Evolutionary conservation across 805 yeast genomes (phyloP).

Genomic region (Suhomyces pyralidae): DNA sequence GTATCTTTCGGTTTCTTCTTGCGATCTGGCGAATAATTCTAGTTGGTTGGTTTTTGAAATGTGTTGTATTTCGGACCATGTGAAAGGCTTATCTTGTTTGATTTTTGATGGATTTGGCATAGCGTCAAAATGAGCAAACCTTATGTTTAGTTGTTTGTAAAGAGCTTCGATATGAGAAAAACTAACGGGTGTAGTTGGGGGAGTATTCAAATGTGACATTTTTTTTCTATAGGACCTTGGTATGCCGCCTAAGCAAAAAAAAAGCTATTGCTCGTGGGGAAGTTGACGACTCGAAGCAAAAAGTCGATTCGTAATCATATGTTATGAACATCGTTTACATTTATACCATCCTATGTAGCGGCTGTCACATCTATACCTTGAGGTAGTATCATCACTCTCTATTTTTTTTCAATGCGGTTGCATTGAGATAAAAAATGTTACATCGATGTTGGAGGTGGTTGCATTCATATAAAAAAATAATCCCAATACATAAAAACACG

Average conservation of each 20-base stretch:
- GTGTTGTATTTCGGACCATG: conserved; percentile 43
- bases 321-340: not conserved
- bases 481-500: not conserved
- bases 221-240: not conserved
- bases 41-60: conserved; percentile 43
- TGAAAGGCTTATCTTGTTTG: conserved; percentile 33
- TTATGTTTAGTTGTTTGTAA: conserved; percentile 14
- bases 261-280: not conserved
- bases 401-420: conserved; percentile 5
- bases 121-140: conserved; percentile 26
- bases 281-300: not conserved
- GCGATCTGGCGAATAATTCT: conserved; percentile 49
- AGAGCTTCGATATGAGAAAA: conserved; percentile 9
- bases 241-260: not conserved
- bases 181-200: conserved; percentile 12
- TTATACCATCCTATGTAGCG: not conserved
- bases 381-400: not conserved
- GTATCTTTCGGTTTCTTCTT: conserved; percentile 43
- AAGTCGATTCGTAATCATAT: not conserved
- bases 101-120: conserved; percentile 40
- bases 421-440: conserved; percentile 2
- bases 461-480: not conserved
- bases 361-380: not conserved
- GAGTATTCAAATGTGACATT: conserved; percentile 12
- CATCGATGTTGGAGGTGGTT: not conserved